Conservation (phyloP, 192 early-diverging fungal species). For the Piromyces finnis region DNA sequence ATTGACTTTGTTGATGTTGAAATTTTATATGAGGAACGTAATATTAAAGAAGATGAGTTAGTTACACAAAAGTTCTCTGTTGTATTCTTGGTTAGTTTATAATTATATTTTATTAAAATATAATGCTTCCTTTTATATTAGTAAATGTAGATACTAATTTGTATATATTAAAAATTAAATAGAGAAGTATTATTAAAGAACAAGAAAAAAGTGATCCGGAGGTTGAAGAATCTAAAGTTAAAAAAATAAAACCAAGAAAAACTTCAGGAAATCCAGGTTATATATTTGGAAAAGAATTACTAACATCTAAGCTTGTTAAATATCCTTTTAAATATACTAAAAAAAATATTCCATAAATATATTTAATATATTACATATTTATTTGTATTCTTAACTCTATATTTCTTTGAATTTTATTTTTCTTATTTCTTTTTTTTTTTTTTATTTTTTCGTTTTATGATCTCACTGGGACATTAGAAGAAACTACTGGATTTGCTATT, state of each 20-base stretch:
- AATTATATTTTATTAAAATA: too few species aligned
- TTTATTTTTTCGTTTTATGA: too few species aligned
- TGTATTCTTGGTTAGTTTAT: not conserved
- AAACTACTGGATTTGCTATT: not conserved
- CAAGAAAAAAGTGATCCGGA: not conserved
- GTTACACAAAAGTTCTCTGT: not conserved
- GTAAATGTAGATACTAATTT: too few species aligned
- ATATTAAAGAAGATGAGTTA: not conserved
- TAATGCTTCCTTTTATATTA: too few species aligned
- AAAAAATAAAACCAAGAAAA: not conserved
- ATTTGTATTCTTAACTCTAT: too few species aligned
- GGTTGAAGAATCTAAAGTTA: not conserved
- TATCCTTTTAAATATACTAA: not conserved
- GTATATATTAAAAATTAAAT: too few species aligned
- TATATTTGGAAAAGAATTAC: not conserved
- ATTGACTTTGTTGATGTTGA: not conserved
- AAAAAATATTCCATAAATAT: not conserved
- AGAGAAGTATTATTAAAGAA: not conserved
- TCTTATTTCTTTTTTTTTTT: too few species aligned
- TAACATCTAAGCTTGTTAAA: not conserved
- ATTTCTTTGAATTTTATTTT: too few species aligned
- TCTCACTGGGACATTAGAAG: not conserved
- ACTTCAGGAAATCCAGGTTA: not conserved
- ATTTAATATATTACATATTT: too few species aligned
- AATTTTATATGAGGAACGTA: not conserved